Conservation (phyloP, 352 stramenopile species). For the Phytophthora citricola region DNA sequence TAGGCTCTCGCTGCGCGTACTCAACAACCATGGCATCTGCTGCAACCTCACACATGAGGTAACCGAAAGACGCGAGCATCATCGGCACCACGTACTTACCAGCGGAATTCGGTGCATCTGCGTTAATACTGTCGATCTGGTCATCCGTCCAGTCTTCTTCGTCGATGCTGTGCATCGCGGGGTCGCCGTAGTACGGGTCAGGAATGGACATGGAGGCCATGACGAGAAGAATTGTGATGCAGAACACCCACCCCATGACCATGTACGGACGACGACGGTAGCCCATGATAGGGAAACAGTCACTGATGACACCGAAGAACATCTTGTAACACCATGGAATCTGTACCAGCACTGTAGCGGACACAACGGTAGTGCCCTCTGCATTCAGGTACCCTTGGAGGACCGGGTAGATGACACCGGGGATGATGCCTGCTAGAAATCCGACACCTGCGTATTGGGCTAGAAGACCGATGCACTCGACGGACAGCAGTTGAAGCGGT, state of each 20-base stretch:
- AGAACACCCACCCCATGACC: constrained; percentile 50
- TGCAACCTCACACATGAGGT: constrained; percentile 53
- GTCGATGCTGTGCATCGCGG: constrained; percentile 40
- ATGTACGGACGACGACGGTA: constrained; percentile 57
- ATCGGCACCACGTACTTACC: constrained; percentile 55
- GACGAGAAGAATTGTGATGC: constrained; percentile 38
- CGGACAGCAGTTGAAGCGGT: constrained; percentile 39
- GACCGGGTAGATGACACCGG: constrained; percentile 53
- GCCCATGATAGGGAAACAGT: constrained; percentile 53
- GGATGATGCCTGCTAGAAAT: constrained; percentile 45
- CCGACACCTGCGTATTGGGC: constrained; percentile 60
- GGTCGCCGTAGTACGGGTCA: constrained; percentile 47
- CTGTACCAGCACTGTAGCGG: constrained; percentile 50
- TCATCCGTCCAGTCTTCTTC: constrained; percentile 39
- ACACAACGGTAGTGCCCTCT: constrained; percentile 51
- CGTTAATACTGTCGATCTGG: constrained; percentile 43
- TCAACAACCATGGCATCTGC: constrained; percentile 71
- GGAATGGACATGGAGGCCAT: constrained; percentile 38
- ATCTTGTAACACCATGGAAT: constrained; percentile 61
- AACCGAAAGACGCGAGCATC: constrained; percentile 64
- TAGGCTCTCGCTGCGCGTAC: constrained; percentile 52
- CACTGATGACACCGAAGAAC: constrained; percentile 53
- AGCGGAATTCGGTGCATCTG: constrained; percentile 30
- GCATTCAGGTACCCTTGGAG: constrained; percentile 58
- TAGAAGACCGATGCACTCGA: constrained; percentile 48